Evolutionary conservation across 768 basidiomycete species (phyloP).

Genomic region (Collybiopsis luxurians): DNA sequence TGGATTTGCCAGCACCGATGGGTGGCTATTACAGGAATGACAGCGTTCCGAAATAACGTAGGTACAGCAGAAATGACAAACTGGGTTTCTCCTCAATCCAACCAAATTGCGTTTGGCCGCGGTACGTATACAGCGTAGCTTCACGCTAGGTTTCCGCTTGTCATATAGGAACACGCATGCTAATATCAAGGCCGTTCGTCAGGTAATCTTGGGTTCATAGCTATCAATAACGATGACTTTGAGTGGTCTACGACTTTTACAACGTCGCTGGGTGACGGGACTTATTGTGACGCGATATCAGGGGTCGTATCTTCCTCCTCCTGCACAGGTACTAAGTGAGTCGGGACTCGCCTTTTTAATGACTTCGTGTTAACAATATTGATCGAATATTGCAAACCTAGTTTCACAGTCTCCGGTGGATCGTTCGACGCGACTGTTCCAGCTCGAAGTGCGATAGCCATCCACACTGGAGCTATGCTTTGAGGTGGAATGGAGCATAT

Average conservation of each 20-base stretch:
- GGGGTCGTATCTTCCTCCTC: background rate
- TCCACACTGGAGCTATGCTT: constrained; percentile 8
- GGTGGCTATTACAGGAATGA: constrained; percentile 56
- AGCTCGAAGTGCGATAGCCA: constrained; percentile 6
- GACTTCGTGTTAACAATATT: background rate
- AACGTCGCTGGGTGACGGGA: constrained; percentile 54
- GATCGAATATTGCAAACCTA: background rate
- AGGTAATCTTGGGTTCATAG: constrained; percentile 59
- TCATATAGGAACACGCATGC: background rate
- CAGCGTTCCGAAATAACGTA: constrained; percentile 58
- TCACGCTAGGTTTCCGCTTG: background rate
- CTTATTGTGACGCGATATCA: constrained; percentile 41
- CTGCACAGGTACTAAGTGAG: background rate
- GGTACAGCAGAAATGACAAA: constrained; percentile 46
- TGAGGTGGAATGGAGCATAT: too few relatives aligned
- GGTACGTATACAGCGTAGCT: constrained; percentile 30
- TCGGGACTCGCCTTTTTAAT: background rate
- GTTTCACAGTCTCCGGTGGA: constrained; percentile 8
- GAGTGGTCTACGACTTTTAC: constrained; percentile 54
- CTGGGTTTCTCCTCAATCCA: constrained; percentile 53
- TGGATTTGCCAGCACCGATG: constrained; percentile 69
- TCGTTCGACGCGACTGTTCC: constrained; percentile 1
- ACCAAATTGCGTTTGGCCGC: constrained; percentile 66
- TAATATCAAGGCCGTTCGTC: background rate
- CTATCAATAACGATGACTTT: constrained; percentile 61